These are phyloP conservation scores for Ramaria sp. DNA, from an alignment of 768 basidiomycete species.

Conservation along the genomic window DNA sequence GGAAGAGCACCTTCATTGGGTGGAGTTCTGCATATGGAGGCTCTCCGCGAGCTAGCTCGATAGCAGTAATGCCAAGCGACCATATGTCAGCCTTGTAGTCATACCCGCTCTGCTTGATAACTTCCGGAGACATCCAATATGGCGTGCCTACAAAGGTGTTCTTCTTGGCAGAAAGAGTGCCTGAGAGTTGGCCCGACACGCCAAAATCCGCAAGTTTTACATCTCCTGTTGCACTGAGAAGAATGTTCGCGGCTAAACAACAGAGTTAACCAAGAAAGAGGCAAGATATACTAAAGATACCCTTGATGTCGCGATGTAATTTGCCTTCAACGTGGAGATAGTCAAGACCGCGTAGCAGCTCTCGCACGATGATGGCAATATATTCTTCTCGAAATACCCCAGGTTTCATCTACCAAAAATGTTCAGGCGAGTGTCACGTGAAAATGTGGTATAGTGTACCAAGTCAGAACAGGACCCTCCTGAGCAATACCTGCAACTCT, in stretches of 20 bases:
- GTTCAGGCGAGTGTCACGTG: slow-evolving; percentile 10
- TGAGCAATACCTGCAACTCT: slow-evolving; percentile 69
- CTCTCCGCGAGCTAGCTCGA: slow-evolving; percentile 95
- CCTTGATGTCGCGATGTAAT: slow-evolving; percentile 98
- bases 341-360: slow-evolving; percentile 84
- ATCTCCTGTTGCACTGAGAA: slow-evolving; percentile 84
- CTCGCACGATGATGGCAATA: slow-evolving; percentile 92
- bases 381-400: slow-evolving; percentile 98
- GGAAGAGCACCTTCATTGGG: slow-evolving; percentile 98
- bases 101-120: slow-evolving; percentile 99
- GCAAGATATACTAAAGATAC: slow-evolving; percentile 27
- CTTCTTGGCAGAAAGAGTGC: slow-evolving; percentile 88
- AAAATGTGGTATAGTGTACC: slow-evolving; percentile 34
- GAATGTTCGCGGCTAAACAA: slow-evolving; percentile 77
- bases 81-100: slow-evolving; percentile 99
- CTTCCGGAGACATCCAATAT: slow-evolving; percentile 99
- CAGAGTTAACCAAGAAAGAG: not conserved
- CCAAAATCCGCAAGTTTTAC: slow-evolving; percentile 99
- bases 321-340: slow-evolving; percentile 96
- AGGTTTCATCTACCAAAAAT: slow-evolving; percentile 76
- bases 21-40: slow-evolving; percentile 97
- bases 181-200: slow-evolving; percentile 93
- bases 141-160: slow-evolving; percentile 98
- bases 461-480: slow-evolving; percentile 97
- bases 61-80: slow-evolving; percentile 95